Evolutionary conservation across 2,329 filamentous ascomycete genomes (phyloP).

Genomic region (Malbranchea zuffiana): DNA sequence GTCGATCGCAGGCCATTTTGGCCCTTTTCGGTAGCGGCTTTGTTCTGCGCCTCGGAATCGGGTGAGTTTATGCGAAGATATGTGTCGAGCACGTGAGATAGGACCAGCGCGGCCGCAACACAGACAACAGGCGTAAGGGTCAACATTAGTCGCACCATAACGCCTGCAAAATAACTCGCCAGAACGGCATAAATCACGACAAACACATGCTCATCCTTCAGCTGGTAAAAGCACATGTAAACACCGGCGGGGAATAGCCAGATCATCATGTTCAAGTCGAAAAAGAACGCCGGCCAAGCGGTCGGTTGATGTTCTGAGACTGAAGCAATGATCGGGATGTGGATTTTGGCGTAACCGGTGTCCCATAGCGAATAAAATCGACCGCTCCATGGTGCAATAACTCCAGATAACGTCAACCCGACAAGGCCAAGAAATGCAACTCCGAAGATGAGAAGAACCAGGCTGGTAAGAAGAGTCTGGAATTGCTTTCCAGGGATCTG

Average conservation of each 20-base stretch:
- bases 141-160: conserved; percentile 98
- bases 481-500: conserved; percentile 88
- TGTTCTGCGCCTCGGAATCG: conserved; percentile 38
- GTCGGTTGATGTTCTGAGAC: conserved; percentile 98
- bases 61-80: conserved; percentile 63
- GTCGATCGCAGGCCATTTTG: conserved; percentile 52
- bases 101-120: conserved; percentile 77
- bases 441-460: conserved; percentile 63
- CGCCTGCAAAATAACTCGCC: conserved; percentile 94
- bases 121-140: conserved; percentile 94
- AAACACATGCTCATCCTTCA: conserved; percentile 95
- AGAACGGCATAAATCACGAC: conserved; percentile 95
- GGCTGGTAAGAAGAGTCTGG: conserved; percentile 70
- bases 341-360: conserved; percentile 96
- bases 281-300: conserved; percentile 98
- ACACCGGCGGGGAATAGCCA: conserved; percentile 98
- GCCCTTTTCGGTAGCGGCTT: conserved; percentile 29
- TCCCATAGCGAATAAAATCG: conserved; percentile 99
- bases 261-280: conserved; percentile 94
- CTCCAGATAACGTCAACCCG: conserved; percentile 69
- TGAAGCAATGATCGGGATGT: conserved; percentile 99
- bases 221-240: conserved; percentile 91
- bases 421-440: conserved; percentile 67
- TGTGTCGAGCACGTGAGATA: conserved; percentile 78
- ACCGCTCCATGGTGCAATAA: conserved; percentile 94